Evolutionary conservation across 768 basidiomycete genomes (phyloP), one percentile per base, ranked within the genome.

Genomic region (Sarcomyxa edulis): DNA sequence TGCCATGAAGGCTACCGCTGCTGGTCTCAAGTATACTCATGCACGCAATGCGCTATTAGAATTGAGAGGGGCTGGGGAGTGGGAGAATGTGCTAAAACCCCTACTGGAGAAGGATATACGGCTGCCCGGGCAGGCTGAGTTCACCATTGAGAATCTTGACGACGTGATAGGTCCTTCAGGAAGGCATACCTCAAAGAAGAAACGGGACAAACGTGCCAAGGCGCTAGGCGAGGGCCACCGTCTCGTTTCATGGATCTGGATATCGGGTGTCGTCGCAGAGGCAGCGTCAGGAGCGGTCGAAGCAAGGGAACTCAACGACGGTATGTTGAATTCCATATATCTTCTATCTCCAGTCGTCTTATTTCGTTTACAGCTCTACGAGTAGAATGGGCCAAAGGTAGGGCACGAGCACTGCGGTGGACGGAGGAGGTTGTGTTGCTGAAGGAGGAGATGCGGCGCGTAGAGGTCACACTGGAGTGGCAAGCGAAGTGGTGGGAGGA

Each of bases 31-130:
- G 24, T 55, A 55, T 35, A 36, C 48, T 5, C 34, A 35, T 5
- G 43, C 48, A 4, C 46, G 46, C 2, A 11, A 11, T 2, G 50
- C 51, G 5, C 33, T 45, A 25, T 12, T 50, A 9, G 36, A 14
- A 4, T 35, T 52, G 4, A 14, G 6, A 9, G 48, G 44, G 4
- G 18, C 45, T 16, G 50, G 50, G 1, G 37, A 44, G 1, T 52
- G 49, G 51, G 53, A 52, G 24, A 16, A 12, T 15, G 24, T 19
- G 6, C 37, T 46, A 8, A 34, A 29, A 12, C 36, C 28, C 1
- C 33, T 56, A 4, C n/a, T 33, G 4, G 40, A 51, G 37, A 46
- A 23, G 7, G 48, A 55, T 24, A 37, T 55, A 2, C 37, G 45
- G 5, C 21, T 28, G 14, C 40, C 40, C 20, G 27, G 24, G 8